Evolutionary conservation across 345 rosid species (phyloP).

Genomic region (Barbarea vulgaris): DNA sequence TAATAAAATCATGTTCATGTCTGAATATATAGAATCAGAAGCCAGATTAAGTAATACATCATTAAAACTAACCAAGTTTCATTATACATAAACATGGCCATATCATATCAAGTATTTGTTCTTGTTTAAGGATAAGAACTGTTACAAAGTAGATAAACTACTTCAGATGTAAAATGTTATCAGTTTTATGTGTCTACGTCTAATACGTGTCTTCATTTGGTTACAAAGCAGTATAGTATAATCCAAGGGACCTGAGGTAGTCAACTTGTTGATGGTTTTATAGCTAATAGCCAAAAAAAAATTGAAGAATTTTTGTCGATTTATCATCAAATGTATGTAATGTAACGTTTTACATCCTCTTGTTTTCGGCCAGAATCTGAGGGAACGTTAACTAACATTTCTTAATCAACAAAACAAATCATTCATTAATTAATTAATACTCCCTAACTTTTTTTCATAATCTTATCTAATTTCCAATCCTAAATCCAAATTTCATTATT

Average conservation of each 20-base stretch:
- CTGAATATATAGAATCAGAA: not conserved
- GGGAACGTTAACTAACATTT: constrained; percentile 24
- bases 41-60: no score
- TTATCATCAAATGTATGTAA: no score
- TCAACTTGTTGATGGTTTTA: constrained; percentile 20
- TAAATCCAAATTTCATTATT: not conserved
- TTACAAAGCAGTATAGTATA: constrained; percentile 9
- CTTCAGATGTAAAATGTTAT: not conserved
- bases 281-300: constrained; percentile 8
- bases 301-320: constrained; percentile 23
- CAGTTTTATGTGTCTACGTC: not conserved
- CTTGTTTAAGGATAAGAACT: not conserved
- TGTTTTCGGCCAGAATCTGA: constrained; percentile 19
- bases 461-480: constrained; percentile 4
- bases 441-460: constrained; percentile 17
- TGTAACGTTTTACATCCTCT: constrained; percentile 19
- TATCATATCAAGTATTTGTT: constrained; percentile 8
- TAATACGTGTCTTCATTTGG: constrained; percentile 25
- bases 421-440: not conserved
- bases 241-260: constrained; percentile 13
- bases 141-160: not conserved
- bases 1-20: not conserved
- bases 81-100: no score
- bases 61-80: no score
- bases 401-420: not conserved